phyloP scores from a whole-genome alignment of 78 protist genomes.

The Speleostelium caveatum region DNA sequence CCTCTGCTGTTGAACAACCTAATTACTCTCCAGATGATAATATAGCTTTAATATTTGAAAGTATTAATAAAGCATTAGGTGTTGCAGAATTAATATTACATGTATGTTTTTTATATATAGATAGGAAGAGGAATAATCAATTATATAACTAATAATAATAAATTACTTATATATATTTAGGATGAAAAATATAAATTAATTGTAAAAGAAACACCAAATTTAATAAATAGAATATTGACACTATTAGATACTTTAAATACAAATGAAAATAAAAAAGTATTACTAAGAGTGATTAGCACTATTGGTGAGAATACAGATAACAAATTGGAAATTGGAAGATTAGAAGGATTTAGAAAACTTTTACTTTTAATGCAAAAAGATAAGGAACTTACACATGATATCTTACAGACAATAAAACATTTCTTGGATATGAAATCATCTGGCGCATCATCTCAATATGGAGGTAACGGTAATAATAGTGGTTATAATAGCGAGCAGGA shows the following conservation, averaged over 20 bases:
- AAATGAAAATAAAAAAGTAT: constrained; percentile 54
- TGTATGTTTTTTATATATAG: neutral
- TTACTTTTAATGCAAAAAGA: constrained; percentile 60
- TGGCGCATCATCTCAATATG: neutral
- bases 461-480: too few species aligned
- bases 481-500: constrained; percentile 19
- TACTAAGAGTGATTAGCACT: constrained; percentile 58
- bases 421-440: constrained; percentile 52
- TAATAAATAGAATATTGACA: constrained; percentile 48
- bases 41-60: constrained; percentile 20
- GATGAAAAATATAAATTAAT: constrained; percentile 74
- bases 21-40: neutral
- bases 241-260: constrained; percentile 65
- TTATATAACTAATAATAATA: neutral
- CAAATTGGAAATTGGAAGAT: constrained; percentile 71
- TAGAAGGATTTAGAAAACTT: constrained; percentile 64
- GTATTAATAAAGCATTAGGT: constrained; percentile 60
- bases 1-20: neutral
- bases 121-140: neutral
- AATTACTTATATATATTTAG: neutral
- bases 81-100: constrained; percentile 75
- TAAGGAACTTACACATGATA: constrained; percentile 61
- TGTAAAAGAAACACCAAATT: constrained; percentile 67
- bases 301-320: constrained; percentile 76
- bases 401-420: constrained; percentile 59